Conservation (phyloP, 1,284 basidiomycete species). For the Apiotrichum akiyoshidainum region DNA sequence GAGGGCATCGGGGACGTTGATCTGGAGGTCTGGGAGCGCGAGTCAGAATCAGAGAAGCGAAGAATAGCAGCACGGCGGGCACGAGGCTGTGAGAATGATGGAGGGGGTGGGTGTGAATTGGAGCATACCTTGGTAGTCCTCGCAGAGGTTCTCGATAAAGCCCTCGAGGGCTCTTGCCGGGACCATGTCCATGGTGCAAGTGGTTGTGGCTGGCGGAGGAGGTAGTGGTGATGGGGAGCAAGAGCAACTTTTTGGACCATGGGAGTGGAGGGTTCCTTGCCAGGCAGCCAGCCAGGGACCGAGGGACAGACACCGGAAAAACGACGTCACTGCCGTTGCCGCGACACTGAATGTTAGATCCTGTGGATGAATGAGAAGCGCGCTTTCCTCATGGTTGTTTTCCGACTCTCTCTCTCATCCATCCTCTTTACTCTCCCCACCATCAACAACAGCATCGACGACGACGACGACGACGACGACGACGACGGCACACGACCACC, state of each 20-base stretch:
- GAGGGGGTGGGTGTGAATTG: not conserved
- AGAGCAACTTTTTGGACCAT: too few species aligned
- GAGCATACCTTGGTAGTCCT: slow-evolving; percentile 21
- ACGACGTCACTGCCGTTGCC: not conserved
- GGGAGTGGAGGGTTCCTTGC: too few species aligned
- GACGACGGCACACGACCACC: not conserved
- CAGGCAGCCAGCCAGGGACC: too few species aligned
- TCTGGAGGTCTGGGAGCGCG: slow-evolving; percentile 29
- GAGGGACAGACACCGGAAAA: too few species aligned
- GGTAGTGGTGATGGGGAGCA: not conserved
- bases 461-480: not conserved
- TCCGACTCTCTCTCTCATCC: not conserved
- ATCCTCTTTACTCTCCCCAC: not conserved
- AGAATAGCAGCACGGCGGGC: not conserved
- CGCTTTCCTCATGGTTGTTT: not conserved
- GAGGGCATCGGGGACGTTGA: slow-evolving; percentile 54
- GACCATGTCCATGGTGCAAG: not conserved
- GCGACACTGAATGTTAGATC: not conserved
- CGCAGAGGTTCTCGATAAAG: slow-evolving; percentile 12
- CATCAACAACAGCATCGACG: not conserved
- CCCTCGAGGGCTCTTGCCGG: slow-evolving; percentile 6
- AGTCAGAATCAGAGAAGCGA: not conserved
- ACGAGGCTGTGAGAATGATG: not conserved
- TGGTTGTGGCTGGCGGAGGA: not conserved
- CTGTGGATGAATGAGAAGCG: not conserved